Evolutionary conservation across 2,329 filamentous ascomycete genomes (phyloP).

Genomic region (Pleoardoris graminearum): DNA sequence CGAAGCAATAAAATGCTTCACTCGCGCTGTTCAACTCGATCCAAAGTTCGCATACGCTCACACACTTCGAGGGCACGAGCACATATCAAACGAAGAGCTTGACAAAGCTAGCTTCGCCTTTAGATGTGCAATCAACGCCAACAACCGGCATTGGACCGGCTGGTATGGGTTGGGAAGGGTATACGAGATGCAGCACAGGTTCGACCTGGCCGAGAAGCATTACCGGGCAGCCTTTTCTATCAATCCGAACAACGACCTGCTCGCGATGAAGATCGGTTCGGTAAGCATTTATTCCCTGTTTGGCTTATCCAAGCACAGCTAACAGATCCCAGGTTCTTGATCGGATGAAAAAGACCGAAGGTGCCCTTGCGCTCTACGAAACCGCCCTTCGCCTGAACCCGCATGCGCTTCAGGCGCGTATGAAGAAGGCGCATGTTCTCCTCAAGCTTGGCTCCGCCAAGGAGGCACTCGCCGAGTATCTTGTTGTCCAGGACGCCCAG

Average conservation of each 20-base stretch:
- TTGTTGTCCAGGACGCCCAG: conserved; percentile 85
- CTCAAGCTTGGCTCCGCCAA: conserved; percentile 73
- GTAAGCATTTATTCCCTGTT: conserved; percentile 50
- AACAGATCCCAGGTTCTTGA: conserved; percentile 60
- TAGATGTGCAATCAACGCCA: conserved; percentile 80
- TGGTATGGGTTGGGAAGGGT: conserved; percentile 87
- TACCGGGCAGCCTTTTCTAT: conserved; percentile 86
- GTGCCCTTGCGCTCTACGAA: conserved; percentile 79
- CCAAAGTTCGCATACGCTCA: conserved; percentile 93
- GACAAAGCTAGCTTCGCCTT: conserved; percentile 91
- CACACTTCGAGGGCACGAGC: conserved; percentile 93
- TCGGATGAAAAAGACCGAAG: conserved; percentile 79
- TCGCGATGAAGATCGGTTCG: conserved; percentile 89
- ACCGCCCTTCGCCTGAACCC: conserved; percentile 83
- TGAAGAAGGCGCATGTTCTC: conserved; percentile 88
- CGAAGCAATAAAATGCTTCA: conserved; percentile 92
- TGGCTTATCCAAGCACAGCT: not conserved
- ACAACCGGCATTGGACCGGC: conserved; percentile 94
- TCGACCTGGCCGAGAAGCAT: conserved; percentile 87
- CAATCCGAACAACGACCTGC: conserved; percentile 89
- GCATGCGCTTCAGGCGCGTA: conserved; percentile 77
- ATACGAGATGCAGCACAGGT: conserved; percentile 87
- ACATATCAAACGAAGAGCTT: conserved; percentile 94
- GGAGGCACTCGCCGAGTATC: conserved; percentile 77
- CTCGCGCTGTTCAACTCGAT: conserved; percentile 86